phyloP scores from a whole-genome alignment of 208 protist genomes.

The Wallacemonas sp. region DNA sequence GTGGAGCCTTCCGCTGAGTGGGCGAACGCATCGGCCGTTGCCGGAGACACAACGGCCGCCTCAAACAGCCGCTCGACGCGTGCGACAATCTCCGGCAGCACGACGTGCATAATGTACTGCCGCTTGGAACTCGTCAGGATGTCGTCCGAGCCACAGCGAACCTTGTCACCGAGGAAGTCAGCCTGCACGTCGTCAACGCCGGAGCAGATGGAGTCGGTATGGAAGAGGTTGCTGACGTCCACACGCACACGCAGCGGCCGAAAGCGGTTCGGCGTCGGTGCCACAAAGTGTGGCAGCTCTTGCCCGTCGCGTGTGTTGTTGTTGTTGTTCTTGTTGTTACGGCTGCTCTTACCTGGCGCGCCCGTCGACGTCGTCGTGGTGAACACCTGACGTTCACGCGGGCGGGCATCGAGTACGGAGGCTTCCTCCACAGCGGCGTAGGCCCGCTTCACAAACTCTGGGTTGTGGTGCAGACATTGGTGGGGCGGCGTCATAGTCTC shows the following conservation, averaged over 20 bases:
- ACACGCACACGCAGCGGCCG: constrained; percentile 43
- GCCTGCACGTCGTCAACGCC: constrained; percentile 14
- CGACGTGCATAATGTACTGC: constrained; percentile 29
- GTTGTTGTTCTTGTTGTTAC: neutral
- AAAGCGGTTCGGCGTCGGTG: neutral
- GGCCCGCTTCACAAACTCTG: neutral
- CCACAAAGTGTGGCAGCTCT: neutral
- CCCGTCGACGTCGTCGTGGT: constrained; percentile 7
- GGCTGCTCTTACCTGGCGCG: neutral
- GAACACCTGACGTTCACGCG: neutral
- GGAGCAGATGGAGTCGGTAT: constrained; percentile 28
- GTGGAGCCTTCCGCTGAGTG: neutral
- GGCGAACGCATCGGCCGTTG: neutral
- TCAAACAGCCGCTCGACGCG: constrained; percentile 34
- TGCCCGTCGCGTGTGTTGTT: neutral
- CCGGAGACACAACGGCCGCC: constrained; percentile 9
- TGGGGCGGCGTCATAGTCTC: neutral
- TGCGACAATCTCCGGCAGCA: constrained; percentile 27
- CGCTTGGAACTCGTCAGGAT: constrained; percentile 48
- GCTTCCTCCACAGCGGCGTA: neutral
- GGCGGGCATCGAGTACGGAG: constrained; percentile 1
- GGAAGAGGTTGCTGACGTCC: constrained; percentile 36
- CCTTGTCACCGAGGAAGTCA: constrained; percentile 38
- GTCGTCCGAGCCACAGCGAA: constrained; percentile 36
- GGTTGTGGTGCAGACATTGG: constrained; percentile 1